Evolutionary conservation across 2,329 filamentous ascomycete species (phyloP).

Genomic region (Hypoxylon sp.): DNA sequence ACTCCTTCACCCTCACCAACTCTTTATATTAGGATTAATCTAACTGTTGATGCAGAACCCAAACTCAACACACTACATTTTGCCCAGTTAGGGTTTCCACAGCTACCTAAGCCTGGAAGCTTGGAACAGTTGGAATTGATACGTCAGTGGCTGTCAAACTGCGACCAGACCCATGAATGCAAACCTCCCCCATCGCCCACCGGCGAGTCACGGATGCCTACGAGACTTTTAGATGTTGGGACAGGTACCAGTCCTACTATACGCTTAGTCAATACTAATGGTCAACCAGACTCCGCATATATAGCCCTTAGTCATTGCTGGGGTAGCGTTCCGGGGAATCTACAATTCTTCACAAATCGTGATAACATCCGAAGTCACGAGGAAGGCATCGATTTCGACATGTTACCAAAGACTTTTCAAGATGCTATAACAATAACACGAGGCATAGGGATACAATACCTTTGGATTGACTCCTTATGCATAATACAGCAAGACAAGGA

Average conservation of each 20-base stretch:
- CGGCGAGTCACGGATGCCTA: conserved; percentile 12
- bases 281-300: not conserved
- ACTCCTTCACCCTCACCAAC: not conserved
- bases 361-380: conserved; percentile 1
- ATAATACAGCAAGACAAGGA: conserved; percentile 8
- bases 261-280: conserved; percentile 11
- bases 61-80: not conserved
- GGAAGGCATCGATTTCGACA: conserved; percentile 8
- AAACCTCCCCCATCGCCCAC: not conserved
- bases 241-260: not conserved
- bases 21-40: not conserved
- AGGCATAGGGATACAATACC: not conserved
- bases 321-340: not conserved
- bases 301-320: conserved; percentile 31
- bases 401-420: conserved; percentile 13
- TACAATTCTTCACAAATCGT: conserved; percentile 7
- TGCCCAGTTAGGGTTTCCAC: conserved; percentile 30
- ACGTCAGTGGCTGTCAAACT: conserved; percentile 30
- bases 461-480: conserved; percentile 28
- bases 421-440: conserved; percentile 7
- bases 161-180: conserved; percentile 27
- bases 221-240: conserved; percentile 31
- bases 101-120: conserved; percentile 24
- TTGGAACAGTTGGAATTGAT: conserved; percentile 26
- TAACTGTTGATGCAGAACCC: too few relatives aligned